phyloP scores from a whole-genome alignment of 495 filamentous ascomycete genomes.

The Daldinia childiae region DNA sequence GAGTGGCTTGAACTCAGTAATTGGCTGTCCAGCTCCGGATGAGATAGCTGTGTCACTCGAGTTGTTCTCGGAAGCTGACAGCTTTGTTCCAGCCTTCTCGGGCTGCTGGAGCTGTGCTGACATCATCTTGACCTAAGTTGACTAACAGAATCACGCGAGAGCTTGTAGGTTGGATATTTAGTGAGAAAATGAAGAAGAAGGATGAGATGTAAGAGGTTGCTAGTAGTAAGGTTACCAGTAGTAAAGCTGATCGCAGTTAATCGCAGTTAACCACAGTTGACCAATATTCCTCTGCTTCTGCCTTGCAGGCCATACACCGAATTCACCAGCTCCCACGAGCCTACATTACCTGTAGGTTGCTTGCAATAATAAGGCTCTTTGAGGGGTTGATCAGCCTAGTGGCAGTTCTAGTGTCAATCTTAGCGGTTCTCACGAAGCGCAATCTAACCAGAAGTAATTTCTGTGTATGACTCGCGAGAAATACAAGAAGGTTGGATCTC shows the following conservation, averaged over 20 bases:
- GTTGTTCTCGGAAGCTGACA: conserved; percentile 4
- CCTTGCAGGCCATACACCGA: conserved; percentile 23
- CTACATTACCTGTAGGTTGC: conserved; percentile 11
- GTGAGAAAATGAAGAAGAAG: neutral
- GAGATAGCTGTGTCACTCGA: conserved; percentile 6
- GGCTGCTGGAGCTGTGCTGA: conserved; percentile 49
- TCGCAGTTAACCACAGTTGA: neutral
- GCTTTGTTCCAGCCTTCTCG: conserved; percentile 23
- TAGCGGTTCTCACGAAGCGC: conserved; percentile 2
- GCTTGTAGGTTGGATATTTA: conserved; percentile 3
- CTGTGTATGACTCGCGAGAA: neutral
- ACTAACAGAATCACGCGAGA: conserved; percentile 9
- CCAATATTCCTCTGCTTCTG: conserved; percentile 18
- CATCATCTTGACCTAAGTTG: conserved; percentile 44
- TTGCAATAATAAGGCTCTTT: conserved; percentile 5
- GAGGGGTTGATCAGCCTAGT: neutral
- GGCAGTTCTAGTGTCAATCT: neutral
- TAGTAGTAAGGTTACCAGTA: neutral
- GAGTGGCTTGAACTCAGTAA: conserved; percentile 49
- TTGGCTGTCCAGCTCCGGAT: neutral
- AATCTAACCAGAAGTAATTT: conserved; percentile 1
- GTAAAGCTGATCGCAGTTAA: neutral
- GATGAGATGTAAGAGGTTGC: conserved; percentile 2
- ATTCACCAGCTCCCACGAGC: conserved; percentile 23
- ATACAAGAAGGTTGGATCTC: neutral